phyloP scores from a whole-genome alignment of 345 rosid genomes.

The Salix arbutifolia region DNA sequence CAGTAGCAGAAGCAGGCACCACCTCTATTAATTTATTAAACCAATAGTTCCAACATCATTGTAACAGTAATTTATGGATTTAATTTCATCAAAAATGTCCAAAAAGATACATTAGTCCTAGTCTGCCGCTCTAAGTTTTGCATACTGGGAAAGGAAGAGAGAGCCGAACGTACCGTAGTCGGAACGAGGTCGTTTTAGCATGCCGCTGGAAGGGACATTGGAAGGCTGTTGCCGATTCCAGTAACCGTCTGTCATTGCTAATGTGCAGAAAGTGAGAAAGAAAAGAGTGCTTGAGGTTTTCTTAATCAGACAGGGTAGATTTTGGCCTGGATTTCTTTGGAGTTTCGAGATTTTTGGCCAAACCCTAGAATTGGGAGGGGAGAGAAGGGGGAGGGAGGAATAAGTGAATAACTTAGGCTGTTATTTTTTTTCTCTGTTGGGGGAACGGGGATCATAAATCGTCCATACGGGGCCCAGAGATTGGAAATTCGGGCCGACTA shows the following conservation, averaged over 20 bases:
- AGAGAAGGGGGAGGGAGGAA: no score
- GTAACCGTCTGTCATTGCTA: constrained; percentile 58
- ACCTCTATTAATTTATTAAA: neutral
- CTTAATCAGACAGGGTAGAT: neutral
- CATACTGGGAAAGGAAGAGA: neutral
- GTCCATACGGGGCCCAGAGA: no score
- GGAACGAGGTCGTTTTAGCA: constrained; percentile 55
- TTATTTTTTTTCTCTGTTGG: no score
- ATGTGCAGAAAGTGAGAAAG: neutral
- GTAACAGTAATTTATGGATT: neutral
- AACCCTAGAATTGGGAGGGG: no score
- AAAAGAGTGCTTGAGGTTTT: no score
- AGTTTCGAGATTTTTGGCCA: no score
- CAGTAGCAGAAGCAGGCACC: no score
- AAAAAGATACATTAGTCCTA: neutral
- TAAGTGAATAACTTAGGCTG: no score
- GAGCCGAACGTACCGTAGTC: constrained; percentile 44
- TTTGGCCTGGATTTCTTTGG: neutral
- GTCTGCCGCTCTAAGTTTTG: neutral
- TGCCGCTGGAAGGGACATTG: constrained; percentile 23
- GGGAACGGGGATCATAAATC: no score
- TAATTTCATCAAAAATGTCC: neutral
- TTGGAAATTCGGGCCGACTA: no score
- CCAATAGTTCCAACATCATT: neutral
- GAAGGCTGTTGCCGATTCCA: constrained; percentile 61